Percentiles rank a stretch among this genome's conserved stretches.
phyloP scores from a whole-genome alignment of 208 protist genomes.

The Trypanosoma scelopori region DNA sequence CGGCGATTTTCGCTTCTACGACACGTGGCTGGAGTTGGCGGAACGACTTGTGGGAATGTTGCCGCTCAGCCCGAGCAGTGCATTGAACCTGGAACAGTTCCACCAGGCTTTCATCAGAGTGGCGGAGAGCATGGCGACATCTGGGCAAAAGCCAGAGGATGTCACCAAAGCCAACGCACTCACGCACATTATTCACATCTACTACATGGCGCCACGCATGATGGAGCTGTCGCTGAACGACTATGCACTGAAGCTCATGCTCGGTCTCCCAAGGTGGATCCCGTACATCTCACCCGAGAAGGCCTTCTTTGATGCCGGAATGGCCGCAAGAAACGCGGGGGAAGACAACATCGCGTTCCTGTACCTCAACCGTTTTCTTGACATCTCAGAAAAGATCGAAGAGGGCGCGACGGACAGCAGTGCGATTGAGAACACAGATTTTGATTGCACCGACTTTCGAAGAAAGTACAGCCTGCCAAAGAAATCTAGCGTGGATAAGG shows the following conservation, averaged over 20 bases:
- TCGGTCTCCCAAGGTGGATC: slow-evolving; percentile 92
- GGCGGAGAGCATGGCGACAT: slow-evolving; percentile 66
- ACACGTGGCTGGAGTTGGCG: slow-evolving; percentile 71
- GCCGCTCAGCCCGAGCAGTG: slow-evolving; percentile 33
- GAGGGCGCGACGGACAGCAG: slow-evolving; percentile 76
- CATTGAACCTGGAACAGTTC: slow-evolving; percentile 51
- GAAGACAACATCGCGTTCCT: slow-evolving; percentile 89
- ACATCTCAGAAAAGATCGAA: slow-evolving; percentile 94
- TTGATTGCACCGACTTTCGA: slow-evolving; percentile 89
- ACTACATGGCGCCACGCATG: slow-evolving; percentile 72
- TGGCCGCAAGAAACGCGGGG: slow-evolving; percentile 72
- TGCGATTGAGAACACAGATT: slow-evolving; percentile 90
- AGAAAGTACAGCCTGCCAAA: slow-evolving; percentile 80
- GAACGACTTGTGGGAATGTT: slow-evolving; percentile 53
- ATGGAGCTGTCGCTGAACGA: slow-evolving; percentile 66
- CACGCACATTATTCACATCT: slow-evolving; percentile 78
- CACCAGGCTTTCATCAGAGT: slow-evolving; percentile 69
- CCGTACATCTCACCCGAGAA: slow-evolving; percentile 92
- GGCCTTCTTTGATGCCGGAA: slow-evolving; percentile 96
- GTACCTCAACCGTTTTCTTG: slow-evolving; percentile 95
- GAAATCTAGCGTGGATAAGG: slow-evolving; percentile 39
- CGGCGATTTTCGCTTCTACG: slow-evolving; percentile 91
- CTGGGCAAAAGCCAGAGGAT: slow-evolving; percentile 83
- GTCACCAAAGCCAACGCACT: slow-evolving; percentile 68
- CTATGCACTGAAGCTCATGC: slow-evolving; percentile 81